Evolutionary conservation across 805 yeast species (phyloP), one percentile per base, ranked within the genome.

Genomic region (Saturnispora kantuleensis): DNA sequence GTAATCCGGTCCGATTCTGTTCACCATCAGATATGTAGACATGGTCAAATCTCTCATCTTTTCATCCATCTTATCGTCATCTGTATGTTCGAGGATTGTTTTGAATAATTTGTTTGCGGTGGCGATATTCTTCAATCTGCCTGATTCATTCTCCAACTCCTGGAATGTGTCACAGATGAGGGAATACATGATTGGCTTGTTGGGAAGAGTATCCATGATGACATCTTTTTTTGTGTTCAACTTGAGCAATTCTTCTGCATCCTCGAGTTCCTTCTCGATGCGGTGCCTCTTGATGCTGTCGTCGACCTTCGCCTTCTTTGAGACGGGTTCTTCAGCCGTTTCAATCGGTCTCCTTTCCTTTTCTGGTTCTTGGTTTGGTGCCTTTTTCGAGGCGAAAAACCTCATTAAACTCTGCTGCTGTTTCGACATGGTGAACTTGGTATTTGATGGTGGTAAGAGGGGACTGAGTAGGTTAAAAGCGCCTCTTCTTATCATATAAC

Each of bases 1-100:
- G 58, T 93, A 93, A 60, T 93, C 98, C 0, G 98, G 98, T 0
- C 97, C 96, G 9, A 89, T 66, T 49, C 90, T 69, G 59, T 90
- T 90, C 58, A 90, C 88, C 64, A 84, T 84, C 13, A 93, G 70
- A 55, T 90, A 93, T 1, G 89, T 83, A 1, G 86, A 79, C 45
- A 76, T 77, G 6, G 85, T 71, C 43, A 93, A 64, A 38, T 73
- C 76, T 16, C 51, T 50, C 1, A 47, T 47, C 3, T 60, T 51
- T 6, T 16, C 35, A 5, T 52, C 48, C 7, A 49, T 39, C 10
- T 53, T 50, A 29, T 50, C 44, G 3, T 49, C 39, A 5, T 55
- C 50, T 70, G 37, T 73, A 68, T 45, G 49, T 26, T 70, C 60
- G 44, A 93, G 66, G 0, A 87, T 79, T 35, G 76, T 73, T 10